Percentiles rank a stretch among this genome's conserved stretches.
Conservation (phyloP, 2,329 filamentous ascomycete genomes). For the Venturia asperata region DNA sequence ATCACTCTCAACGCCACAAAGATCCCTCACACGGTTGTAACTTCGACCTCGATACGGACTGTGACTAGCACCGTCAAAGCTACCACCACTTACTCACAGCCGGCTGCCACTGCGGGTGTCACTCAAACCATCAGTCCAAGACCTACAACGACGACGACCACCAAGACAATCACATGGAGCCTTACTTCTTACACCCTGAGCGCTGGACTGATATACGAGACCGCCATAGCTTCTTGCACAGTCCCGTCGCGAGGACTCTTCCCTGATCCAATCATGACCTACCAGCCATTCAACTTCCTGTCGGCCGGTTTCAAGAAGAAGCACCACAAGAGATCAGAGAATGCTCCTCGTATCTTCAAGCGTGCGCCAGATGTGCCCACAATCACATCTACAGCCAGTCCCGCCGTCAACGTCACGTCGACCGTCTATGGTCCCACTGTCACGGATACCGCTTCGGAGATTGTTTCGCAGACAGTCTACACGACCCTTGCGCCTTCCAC, state of each 20-base stretch:
- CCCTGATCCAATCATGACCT: slow-evolving; percentile 23
- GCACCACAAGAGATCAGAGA: neutral
- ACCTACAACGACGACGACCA: slow-evolving; percentile 26
- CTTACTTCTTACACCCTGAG: slow-evolving; percentile 22
- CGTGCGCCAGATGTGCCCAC: slow-evolving; percentile 1
- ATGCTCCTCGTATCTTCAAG: neutral
- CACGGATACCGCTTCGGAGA: neutral
- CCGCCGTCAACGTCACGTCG: neutral
- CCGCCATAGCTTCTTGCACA: slow-evolving; percentile 30
- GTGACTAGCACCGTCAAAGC: slow-evolving; percentile 22
- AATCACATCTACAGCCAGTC: neutral
- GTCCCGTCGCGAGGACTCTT: slow-evolving; percentile 23
- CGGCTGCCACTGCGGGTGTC: slow-evolving; percentile 23
- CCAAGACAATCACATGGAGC: slow-evolving; percentile 27
- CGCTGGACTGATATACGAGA: slow-evolving; percentile 24
- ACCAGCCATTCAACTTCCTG: neutral
- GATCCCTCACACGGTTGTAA: slow-evolving; percentile 23
- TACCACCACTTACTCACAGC: slow-evolving; percentile 24
- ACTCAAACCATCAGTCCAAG: slow-evolving; percentile 26
- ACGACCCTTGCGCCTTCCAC: neutral
- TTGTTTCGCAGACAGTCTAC: neutral
- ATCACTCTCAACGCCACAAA: slow-evolving; percentile 21
- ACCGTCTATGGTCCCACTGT: neutral
- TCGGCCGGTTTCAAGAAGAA: neutral
- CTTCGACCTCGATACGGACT: slow-evolving; percentile 22